Base-by-base conservation (phyloP, 2,329 filamentous ascomycete genomes). In the Cladophialophora bantiana region DNA sequence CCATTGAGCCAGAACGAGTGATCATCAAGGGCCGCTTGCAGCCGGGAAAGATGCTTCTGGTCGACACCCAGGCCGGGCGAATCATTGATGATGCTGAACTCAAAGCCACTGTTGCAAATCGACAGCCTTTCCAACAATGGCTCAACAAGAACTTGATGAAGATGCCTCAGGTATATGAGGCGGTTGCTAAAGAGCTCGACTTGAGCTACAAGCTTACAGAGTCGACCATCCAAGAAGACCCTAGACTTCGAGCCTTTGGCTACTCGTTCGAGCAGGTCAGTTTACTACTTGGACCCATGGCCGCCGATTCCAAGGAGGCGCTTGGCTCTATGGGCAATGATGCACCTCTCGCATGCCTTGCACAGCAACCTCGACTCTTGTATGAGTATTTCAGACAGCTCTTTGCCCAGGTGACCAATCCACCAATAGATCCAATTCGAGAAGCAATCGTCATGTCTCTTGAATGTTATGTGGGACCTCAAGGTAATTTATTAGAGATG, bases 401-500 rank as follows among this genome's bases (percentile, higher is more conserved):
- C 52, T 98, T 98, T 78, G 94, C 94, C 9, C 94, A 98, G 82
- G 94, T 98, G 78, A 98, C 94, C 69, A 98, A 98, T 80, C 94
- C 94, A 73, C 94, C 94, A 13, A 98, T 98, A 76, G 94, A 98
- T 76, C 94, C 94, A 36, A 98, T 98, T 74, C 88, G 94, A 79
- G 94, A 98, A 84, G 94, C 94, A 34, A 95, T 97, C 75, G 94
- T 98, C 79, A 98, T 98, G 94, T 97, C 94, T 64, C 83, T 98
- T 48, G 94, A 97, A 77, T 96, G 94, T 75, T 98, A 97, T 77
- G 92, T 98, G 73, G 94, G 94, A 57, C 94, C 94, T 54, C 94
- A 98, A 80, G 94, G 94, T 66, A 98, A 98, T 77, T 83, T 98
- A 65, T 84, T 97, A 35, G 94, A 97, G 81, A 97, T 98, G 91